phyloP scores from a whole-genome alignment of 2,329 filamentous ascomycete genomes.

The Colletotrichum noveboracense region DNA sequence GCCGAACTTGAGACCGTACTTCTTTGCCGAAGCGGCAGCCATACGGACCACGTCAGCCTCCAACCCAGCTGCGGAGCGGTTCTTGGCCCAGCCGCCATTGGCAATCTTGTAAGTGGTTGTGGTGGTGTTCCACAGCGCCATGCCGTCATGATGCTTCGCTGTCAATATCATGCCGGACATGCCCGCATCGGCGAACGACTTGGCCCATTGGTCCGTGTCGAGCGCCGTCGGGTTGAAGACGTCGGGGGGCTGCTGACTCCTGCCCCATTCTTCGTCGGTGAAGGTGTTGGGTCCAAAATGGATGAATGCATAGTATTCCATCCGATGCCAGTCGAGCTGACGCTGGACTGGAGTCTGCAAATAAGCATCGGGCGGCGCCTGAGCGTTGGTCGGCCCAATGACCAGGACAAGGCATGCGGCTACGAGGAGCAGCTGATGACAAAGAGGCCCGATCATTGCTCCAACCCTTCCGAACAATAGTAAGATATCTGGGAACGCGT shows the following conservation, averaged over 20 bases:
- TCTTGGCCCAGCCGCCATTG: conserved; percentile 19
- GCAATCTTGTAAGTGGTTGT: conserved; percentile 36
- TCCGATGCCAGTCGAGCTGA: conserved; percentile 30
- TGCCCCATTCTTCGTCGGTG: conserved; percentile 33
- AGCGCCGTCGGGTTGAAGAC: conserved; percentile 29
- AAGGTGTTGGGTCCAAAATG: conserved; percentile 35
- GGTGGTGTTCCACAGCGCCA: conserved; percentile 38
- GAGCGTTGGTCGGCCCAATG: accelerated
- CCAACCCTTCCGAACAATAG: not conserved
- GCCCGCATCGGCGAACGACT: conserved; percentile 8
- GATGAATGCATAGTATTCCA: conserved; percentile 33
- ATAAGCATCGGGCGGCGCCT: not conserved
- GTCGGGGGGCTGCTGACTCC: conserved; percentile 25
- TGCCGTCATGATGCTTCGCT: conserved; percentile 41
- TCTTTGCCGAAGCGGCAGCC: conserved; percentile 35
- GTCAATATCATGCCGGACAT: conserved; percentile 39
- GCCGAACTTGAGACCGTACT: conserved; percentile 36
- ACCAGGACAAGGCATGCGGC: not conserved
- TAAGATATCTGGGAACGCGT: accelerated
- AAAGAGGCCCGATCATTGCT: not conserved
- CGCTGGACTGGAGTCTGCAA: not conserved
- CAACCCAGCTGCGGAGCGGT: conserved; percentile 28
- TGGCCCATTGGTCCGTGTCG: conserved; percentile 35
- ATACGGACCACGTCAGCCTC: conserved; percentile 35
- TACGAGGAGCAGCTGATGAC: accelerated